phyloP scores from a whole-genome alignment of 345 rosid species.

The Pugionium dolabratum region DNA sequence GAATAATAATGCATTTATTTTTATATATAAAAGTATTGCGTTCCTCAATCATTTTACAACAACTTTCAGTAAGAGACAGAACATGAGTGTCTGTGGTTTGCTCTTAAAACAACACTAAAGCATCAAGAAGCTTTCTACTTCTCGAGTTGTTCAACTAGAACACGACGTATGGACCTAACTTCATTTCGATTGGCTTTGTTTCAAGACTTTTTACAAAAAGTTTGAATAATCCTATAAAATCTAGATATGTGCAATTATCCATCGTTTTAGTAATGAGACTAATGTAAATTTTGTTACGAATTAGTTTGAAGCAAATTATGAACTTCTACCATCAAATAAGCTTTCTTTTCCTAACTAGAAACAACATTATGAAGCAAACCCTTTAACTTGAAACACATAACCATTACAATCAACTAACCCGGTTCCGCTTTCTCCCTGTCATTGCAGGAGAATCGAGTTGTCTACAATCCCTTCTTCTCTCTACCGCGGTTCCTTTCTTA shows the following conservation, averaged over 20 bases:
- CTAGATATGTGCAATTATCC: no score
- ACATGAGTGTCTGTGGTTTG: slow-evolving; percentile 26
- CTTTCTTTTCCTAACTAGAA: no score
- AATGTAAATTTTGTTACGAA: no score
- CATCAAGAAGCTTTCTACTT: slow-evolving; percentile 14
- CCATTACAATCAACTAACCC: slow-evolving; percentile 44
- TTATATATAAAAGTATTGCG: slow-evolving; percentile 22
- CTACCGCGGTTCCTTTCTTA: slow-evolving; percentile 41
- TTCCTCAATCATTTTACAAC: slow-evolving; percentile 31
- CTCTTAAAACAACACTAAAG: slow-evolving; percentile 34
- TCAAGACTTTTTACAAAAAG: no score
- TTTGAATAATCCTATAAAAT: no score
- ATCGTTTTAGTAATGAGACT: no score
- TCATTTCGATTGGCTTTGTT: slow-evolving; percentile 22
- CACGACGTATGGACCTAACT: slow-evolving; percentile 29
- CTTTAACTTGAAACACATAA: no score
- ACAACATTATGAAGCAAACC: no score
- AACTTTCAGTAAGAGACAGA: slow-evolving; percentile 31
- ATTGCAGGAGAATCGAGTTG: slow-evolving; percentile 34
- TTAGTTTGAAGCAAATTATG: no score
- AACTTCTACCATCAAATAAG: no score
- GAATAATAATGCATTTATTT: background rate
- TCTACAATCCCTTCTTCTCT: slow-evolving; percentile 8
- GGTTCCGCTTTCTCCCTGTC: slow-evolving; percentile 53
- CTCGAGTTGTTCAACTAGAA: slow-evolving; percentile 39